Conservation (phyloP, 1,284 basidiomycete species). For the Serendipita sp. region DNA sequence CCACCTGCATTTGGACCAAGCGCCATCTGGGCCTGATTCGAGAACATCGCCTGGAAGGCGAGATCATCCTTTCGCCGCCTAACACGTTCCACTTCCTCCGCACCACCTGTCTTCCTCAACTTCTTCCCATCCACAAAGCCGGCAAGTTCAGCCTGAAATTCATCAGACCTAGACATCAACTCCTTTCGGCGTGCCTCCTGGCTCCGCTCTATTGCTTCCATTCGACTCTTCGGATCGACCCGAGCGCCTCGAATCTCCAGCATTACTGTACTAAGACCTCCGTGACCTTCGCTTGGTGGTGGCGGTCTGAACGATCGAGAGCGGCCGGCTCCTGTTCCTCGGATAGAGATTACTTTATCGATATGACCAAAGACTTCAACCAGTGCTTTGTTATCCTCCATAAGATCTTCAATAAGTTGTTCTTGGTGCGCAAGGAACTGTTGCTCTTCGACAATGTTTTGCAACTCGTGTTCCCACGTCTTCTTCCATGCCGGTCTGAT, state of each 20-base stretch:
- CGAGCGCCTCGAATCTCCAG: constrained; percentile 73
- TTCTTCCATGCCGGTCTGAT: constrained; percentile 97
- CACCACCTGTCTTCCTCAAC: constrained; percentile 86
- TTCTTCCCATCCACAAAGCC: constrained; percentile 76
- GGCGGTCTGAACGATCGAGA: constrained; percentile 39
- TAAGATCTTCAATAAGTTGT: constrained; percentile 74
- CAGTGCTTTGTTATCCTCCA: constrained; percentile 85
- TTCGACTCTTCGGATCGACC: constrained; percentile 65
- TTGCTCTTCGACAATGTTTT: constrained; percentile 95
- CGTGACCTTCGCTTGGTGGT: constrained; percentile 46
- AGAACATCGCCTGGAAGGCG: constrained; percentile 80
- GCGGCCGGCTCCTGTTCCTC: constrained; percentile 32
- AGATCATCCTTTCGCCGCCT: constrained; percentile 71
- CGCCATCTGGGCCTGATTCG: constrained; percentile 8
- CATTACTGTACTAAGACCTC: constrained; percentile 60
- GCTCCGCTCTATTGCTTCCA: constrained; percentile 83
- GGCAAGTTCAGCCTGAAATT: constrained; percentile 66
- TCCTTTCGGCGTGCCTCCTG: constrained; percentile 68
- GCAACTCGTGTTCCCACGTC: constrained; percentile 93
- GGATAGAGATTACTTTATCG: constrained; percentile 72
- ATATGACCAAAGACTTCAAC: constrained; percentile 76
- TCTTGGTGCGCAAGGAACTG: constrained; percentile 86
- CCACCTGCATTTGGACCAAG: not conserved
- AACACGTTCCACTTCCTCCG: constrained; percentile 79
- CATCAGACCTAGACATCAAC: constrained; percentile 52